Conservation (phyloP, 352 stramenopile genomes). For the Elongisporangium anandrum region DNA sequence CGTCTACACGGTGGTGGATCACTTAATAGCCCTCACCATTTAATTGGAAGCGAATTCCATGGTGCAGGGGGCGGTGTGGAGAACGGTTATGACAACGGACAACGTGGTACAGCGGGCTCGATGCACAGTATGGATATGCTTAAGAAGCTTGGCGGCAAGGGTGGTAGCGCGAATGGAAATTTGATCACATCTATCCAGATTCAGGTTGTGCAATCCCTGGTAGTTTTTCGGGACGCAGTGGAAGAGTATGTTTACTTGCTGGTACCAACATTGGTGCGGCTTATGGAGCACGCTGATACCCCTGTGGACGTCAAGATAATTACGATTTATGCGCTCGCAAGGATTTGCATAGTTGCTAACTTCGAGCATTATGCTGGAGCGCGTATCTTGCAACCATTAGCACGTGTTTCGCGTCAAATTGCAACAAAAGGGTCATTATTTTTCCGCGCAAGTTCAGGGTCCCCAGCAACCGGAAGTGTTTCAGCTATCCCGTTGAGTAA, state of each 20-base stretch:
- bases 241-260: slow-evolving; percentile 94
- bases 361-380: slow-evolving; percentile 81
- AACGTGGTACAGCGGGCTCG: slow-evolving; percentile 1
- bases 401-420: slow-evolving; percentile 72
- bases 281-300: slow-evolving; percentile 91
- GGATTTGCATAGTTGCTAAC: slow-evolving; percentile 58
- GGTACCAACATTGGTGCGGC: slow-evolving; percentile 89
- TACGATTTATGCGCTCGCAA: slow-evolving; percentile 61
- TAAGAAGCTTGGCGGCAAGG: slow-evolving; percentile 14
- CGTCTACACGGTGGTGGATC: not conserved
- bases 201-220: slow-evolving; percentile 84
- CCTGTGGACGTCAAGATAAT: slow-evolving; percentile 74
- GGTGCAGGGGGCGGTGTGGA: slow-evolving; percentile 6
- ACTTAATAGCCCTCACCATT: not conserved
- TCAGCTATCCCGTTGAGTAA: slow-evolving; percentile 1
- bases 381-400: slow-evolving; percentile 60
- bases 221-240: slow-evolving; percentile 90
- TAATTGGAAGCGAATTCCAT: not conserved
- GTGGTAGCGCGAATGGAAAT: slow-evolving; percentile 9
- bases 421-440: slow-evolving; percentile 57
- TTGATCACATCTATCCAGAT: slow-evolving; percentile 52
- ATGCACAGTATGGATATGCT: slow-evolving; percentile 11
- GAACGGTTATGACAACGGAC: slow-evolving; percentile 17
- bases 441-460: slow-evolving; percentile 35
- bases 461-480: slow-evolving; percentile 6